phyloP scores from a whole-genome alignment of 306 rosid species.

The Rosa persica region DNA sequence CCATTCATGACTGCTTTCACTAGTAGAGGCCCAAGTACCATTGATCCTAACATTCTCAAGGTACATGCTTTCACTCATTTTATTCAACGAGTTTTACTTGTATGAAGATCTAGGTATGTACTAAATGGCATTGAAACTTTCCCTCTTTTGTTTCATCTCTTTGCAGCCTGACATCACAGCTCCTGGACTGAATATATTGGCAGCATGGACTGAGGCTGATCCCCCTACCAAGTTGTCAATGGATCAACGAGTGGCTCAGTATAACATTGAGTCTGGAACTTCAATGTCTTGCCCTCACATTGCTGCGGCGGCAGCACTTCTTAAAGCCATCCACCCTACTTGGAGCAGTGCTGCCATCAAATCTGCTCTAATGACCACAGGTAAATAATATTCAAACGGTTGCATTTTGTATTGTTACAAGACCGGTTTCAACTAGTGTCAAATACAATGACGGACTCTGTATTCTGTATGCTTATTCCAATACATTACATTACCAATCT shows the following conservation, averaged over 20 bases:
- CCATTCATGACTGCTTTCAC: constrained; percentile 73
- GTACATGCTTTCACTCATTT: constrained; percentile 29
- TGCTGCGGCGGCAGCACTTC: constrained; percentile 70
- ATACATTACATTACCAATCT: neutral
- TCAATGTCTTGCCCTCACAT: constrained; percentile 98
- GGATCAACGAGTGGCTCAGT: constrained; percentile 62
- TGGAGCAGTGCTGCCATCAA: constrained; percentile 89
- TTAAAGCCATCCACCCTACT: constrained; percentile 76
- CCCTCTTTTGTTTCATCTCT: constrained; percentile 14
- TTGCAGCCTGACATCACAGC: constrained; percentile 95
- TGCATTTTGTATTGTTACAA: neutral
- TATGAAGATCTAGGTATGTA: neutral
- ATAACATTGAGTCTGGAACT: constrained; percentile 79
- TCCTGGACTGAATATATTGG: constrained; percentile 87
- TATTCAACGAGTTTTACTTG: neutral
- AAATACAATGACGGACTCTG: neutral
- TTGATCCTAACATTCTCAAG: constrained; percentile 81
- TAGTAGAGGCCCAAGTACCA: constrained; percentile 83
- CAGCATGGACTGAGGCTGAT: constrained; percentile 80
- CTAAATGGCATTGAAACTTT: neutral
- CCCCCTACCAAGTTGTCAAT: constrained; percentile 64
- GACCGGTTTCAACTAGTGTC: neutral
- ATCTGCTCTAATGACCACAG: constrained; percentile 92
- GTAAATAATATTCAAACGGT: constrained; percentile 26
- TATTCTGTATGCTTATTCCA: neutral